Evolutionary conservation across 179 eudicot genomes (phyloP).

Genomic region (Patellifolia procumbens): DNA sequence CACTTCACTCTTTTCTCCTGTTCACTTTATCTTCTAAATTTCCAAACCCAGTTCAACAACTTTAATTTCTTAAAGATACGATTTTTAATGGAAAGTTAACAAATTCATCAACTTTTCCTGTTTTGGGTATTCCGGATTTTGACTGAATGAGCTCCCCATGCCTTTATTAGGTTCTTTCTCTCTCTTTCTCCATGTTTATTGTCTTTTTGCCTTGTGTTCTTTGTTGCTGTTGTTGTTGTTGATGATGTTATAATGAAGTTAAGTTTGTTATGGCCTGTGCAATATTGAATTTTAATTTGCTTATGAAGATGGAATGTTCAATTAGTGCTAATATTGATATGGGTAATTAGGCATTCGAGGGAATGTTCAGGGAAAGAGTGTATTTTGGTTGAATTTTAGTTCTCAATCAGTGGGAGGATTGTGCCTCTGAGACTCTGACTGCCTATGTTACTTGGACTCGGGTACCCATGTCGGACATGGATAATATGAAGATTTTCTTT

Average conservation of each 20-base stretch:
- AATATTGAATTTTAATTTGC: neutral
- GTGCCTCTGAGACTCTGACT: too few relatives aligned
- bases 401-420: neutral
- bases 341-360: neutral
- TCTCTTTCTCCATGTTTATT: neutral
- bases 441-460: too few relatives aligned
- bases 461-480: too few relatives aligned
- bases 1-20: neutral
- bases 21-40: neutral
- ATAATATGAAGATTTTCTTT: too few relatives aligned
- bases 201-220: neutral
- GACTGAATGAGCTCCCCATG: conserved; percentile 83
- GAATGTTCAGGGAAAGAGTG: neutral
- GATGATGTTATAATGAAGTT: neutral
- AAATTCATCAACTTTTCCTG: neutral
- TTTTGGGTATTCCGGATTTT: conserved; percentile 23
- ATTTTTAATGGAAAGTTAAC: conserved; percentile 12
- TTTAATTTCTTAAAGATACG: neutral
- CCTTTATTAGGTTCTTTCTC: conserved; percentile 67
- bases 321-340: neutral
- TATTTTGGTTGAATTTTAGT: neutral
- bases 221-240: neutral
- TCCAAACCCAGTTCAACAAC: too few relatives aligned
- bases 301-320: neutral
- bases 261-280: neutral